Percentiles rank a stretch among this genome's conserved stretches.
Evolutionary conservation across 73 alveolate species (phyloP).

Genomic region (Uronychia setigera): DNA sequence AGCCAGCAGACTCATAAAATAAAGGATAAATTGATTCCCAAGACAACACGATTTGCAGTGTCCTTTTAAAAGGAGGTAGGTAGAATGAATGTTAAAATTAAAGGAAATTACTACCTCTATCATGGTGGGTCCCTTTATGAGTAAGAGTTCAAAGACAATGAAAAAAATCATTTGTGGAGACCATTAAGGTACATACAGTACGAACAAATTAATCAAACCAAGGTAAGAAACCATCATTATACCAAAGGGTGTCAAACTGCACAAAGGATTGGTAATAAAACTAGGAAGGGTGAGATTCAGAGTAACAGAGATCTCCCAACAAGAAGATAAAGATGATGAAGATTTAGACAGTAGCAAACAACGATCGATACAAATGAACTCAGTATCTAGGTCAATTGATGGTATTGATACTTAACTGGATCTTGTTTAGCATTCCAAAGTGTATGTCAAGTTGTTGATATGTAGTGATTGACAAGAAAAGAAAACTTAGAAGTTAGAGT

Average conservation of each 20-base stretch:
- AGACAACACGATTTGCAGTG: too few species aligned
- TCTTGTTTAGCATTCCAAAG: background rate
- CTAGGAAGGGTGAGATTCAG: slow-evolving; percentile 44
- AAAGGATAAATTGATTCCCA: too few species aligned
- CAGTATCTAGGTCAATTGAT: background rate
- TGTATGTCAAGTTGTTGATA: too few species aligned
- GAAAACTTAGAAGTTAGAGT: too few species aligned
- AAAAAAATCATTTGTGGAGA: background rate
- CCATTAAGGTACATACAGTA: background rate
- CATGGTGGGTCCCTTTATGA: background rate
- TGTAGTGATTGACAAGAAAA: too few species aligned
- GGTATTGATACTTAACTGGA: background rate
- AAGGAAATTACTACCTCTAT: background rate
- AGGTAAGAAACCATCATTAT: background rate
- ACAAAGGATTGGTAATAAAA: slow-evolving; percentile 29
- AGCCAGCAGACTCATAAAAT: too few species aligned
- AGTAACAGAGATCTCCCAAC: slow-evolving; percentile 18
- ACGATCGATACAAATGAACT: background rate
- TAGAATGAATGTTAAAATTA: too few species aligned
- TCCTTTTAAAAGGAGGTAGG: too few species aligned
- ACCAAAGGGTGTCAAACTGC: background rate
- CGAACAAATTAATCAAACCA: background rate
- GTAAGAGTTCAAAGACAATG: background rate
- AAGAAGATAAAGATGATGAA: too few species aligned
- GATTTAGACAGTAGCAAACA: too few species aligned